A percentile compares a stretch with the other conserved stretches of the same genome.
Evolutionary conservation across 1,139 yeast species (phyloP).

Genomic region (Kazachstania sp.): DNA sequence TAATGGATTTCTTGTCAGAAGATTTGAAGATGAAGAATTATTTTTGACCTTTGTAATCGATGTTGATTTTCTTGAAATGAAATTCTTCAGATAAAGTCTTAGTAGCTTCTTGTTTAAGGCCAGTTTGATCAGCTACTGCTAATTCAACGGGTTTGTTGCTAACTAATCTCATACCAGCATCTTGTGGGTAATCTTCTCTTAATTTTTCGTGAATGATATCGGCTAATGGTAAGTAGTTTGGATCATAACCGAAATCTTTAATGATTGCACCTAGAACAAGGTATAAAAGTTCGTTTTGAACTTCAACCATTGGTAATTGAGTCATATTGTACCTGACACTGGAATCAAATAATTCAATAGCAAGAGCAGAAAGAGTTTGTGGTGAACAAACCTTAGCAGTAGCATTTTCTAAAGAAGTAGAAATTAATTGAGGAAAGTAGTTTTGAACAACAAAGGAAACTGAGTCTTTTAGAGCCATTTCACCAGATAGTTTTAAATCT

Average conservation of each 20-base stretch:
- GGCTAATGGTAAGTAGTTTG: constrained; percentile 50
- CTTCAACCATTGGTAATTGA: constrained; percentile 17
- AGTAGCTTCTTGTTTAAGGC: not conserved
- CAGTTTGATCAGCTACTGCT: not conserved
- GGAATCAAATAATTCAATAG: constrained; percentile 1
- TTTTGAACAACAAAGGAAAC: constrained; percentile 2
- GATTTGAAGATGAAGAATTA: constrained; percentile 3
- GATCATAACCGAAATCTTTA: constrained; percentile 72
- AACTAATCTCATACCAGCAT: not conserved
- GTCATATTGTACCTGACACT: constrained; percentile 10
- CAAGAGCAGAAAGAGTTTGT: not conserved
- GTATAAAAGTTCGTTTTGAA: constrained; percentile 34
- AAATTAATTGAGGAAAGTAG: not conserved
- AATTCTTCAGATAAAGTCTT: not conserved
- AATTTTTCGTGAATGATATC: constrained; percentile 58
- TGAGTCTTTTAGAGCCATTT: constrained; percentile 3
- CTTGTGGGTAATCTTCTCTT: constrained; percentile 9
- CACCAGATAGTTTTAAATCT: constrained; percentile 3
- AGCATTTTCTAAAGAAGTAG: not conserved
- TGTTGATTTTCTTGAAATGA: constrained; percentile 3
- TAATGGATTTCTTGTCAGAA: constrained; percentile 4
- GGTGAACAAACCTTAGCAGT: constrained; percentile 2
- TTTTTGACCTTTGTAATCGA: constrained; percentile 1
- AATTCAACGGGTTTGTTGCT: not conserved
- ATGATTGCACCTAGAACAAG: constrained; percentile 61